Percentiles rank a stretch among this genome's conserved stretches.
Conservation (phyloP, 2,329 filamentous ascomycete genomes). For the Dothideomycetidae sp. region DNA sequence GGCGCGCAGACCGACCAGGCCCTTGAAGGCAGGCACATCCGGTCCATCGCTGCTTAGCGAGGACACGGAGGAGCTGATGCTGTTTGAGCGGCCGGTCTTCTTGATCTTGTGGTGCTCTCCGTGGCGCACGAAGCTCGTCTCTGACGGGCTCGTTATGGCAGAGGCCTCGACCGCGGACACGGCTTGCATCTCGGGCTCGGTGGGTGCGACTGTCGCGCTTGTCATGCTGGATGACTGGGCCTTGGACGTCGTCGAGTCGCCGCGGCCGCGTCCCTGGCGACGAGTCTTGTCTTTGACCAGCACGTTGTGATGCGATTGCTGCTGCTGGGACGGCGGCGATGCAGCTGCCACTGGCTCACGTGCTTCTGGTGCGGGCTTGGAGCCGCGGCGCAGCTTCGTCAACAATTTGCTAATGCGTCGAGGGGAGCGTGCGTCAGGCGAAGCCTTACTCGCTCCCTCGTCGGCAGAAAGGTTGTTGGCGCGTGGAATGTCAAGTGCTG, state of each 20-base stretch:
- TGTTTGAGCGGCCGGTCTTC: too few species aligned
- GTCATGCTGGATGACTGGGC: neutral
- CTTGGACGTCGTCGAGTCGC: constrained; percentile 2
- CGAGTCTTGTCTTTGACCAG: constrained; percentile 4
- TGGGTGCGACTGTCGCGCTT: constrained; percentile 5
- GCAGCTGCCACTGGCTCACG: neutral
- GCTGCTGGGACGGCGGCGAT: constrained; percentile 3
- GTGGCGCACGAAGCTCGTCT: constrained; percentile 3
- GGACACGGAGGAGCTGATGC: constrained; percentile 1
- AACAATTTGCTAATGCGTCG: constrained; percentile 2
- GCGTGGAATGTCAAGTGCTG: too few species aligned
- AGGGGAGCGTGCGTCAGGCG: neutral
- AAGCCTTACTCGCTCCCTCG: neutral
- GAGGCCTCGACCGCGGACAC: constrained; percentile 6
- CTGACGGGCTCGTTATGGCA: neutral
- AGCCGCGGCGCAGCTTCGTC: constrained; percentile 5
- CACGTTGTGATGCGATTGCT: neutral
- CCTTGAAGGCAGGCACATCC: constrained; percentile 2
- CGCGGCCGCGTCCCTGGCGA: too few species aligned
- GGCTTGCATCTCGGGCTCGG: constrained; percentile 1
- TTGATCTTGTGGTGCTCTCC: neutral
- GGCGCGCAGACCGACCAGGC: neutral
- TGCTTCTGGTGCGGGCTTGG: constrained; percentile 1
- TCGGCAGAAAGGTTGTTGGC: neutral
- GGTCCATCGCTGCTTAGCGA: constrained; percentile 1